Evolutionary conservation across 495 filamentous ascomycete species (phyloP), one percentile per base, ranked within the genome.

Genomic region (Hyaloscypha variabilis): DNA sequence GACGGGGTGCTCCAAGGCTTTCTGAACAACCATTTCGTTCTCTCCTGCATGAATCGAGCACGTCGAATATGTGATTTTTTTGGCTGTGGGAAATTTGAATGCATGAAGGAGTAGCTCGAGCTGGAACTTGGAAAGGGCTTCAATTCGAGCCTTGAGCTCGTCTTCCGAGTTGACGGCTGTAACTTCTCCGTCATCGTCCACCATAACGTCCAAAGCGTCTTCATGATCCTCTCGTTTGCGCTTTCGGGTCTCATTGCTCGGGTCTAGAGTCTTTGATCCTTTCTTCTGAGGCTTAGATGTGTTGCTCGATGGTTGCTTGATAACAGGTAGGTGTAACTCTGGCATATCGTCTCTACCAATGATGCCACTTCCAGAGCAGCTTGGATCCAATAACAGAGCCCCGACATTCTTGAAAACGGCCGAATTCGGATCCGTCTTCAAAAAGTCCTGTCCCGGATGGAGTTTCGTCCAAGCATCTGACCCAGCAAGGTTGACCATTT

Each of bases 351-450:
- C 90, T 13, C 95, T 84, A 6, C 93, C 91, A 10, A 97, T 87
- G 26, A 99, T 99, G 0, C 95, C 95, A 72, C 91, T 96, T 1
- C 95, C 95, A 1, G 93, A 96, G 70, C 95, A 99, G 69, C 90
- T 94, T 0, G 95, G 95, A 74, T 99, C 96, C 0, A 99, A 84
- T 4, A 99, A 78, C 26, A 99, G 75, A 14, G 88, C 89, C 0
- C 85, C 83, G 6, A 97, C 91, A 13, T 84, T 77, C 51, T 83
- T 80, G 61, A 79, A 87, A n/a, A 71, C 61, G 11, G 71, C 72
- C 4, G 71, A 69, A 10, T 75, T 65, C 0, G 94, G 92, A 67
- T 93, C 82, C 1, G 90, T 77, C 6, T 83, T 85, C 3, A 97
- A 77, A 71, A 97, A 98, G 71, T 99, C 94, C 63, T 88, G 82